Evolutionary conservation across 352 stramenopile species (phyloP).

Genomic region (Phytophthora citrophthora): DNA sequence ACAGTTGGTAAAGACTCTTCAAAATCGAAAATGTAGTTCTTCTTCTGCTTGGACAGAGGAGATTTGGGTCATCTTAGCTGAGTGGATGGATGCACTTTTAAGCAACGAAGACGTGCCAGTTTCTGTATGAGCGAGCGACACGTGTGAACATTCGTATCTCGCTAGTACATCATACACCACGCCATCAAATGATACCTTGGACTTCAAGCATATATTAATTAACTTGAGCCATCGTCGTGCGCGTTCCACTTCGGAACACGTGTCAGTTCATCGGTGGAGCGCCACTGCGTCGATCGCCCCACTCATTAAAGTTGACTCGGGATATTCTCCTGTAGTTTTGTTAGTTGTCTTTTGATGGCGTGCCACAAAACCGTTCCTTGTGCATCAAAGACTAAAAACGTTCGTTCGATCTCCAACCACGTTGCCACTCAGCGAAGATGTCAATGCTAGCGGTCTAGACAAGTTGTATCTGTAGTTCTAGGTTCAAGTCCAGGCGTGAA

Average conservation of each 20-base stretch:
- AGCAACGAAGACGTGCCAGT: not conserved
- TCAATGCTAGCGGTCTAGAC: not conserved
- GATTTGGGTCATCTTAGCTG: not conserved
- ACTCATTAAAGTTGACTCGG: conserved; percentile 1
- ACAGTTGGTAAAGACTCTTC: not conserved
- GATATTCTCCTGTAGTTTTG: not conserved
- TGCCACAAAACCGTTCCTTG: not conserved
- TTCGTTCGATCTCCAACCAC: not conserved
- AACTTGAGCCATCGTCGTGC: not conserved
- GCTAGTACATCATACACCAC: not conserved
- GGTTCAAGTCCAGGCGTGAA: conserved; percentile 2
- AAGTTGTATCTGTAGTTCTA: not conserved
- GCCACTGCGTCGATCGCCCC: not conserved
- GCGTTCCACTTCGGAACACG: not conserved
- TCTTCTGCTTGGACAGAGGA: not conserved
- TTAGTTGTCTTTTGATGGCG: not conserved
- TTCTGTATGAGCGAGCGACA: not conserved
- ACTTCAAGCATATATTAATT: too few species aligned
- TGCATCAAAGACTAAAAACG: not conserved
- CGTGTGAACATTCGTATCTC: too few species aligned
- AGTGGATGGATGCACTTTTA: not conserved
- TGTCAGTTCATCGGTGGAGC: not conserved
- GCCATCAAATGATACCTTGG: not conserved
- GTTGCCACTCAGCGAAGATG: too few species aligned
- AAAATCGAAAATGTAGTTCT: conserved; percentile 1